Conservation (phyloP, 2,329 filamentous ascomycete species). For the Arthrobotrys conoides region DNA sequence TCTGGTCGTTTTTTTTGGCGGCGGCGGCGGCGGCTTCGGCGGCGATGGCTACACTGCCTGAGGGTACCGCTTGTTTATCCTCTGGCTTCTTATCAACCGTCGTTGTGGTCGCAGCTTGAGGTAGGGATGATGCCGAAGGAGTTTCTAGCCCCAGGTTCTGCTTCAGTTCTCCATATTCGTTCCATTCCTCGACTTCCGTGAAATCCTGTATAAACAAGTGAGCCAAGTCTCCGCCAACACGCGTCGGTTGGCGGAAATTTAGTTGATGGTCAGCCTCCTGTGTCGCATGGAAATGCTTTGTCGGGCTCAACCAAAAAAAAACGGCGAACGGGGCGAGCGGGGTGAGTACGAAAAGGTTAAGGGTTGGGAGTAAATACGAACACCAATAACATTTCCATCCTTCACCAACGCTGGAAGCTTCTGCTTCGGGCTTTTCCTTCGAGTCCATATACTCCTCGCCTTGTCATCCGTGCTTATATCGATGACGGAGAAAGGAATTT, state of each 20-base stretch:
- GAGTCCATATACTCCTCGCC: conserved; percentile 88
- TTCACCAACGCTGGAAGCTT: conserved; percentile 93
- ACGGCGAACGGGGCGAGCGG: background rate
- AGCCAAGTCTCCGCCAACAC: background rate
- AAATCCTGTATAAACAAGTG: conserved; percentile 76
- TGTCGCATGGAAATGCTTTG: background rate
- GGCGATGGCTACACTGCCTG: conserved; percentile 39
- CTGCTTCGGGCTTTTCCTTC: conserved; percentile 81
- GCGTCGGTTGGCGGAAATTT: conserved; percentile 3
- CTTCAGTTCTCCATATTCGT: conserved; percentile 96
- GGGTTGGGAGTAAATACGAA: conserved; percentile 70
- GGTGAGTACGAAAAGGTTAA: too few species aligned
- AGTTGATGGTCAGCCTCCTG: background rate
- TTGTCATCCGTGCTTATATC: conserved; percentile 92
- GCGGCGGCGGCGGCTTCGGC: conserved; percentile 34
- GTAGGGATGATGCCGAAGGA: conserved; percentile 71
- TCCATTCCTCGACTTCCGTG: conserved; percentile 97
- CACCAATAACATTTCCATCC: conserved; percentile 85
- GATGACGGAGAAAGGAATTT: conserved; percentile 90
- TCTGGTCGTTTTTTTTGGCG: conserved; percentile 39
- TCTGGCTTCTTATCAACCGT: conserved; percentile 58
- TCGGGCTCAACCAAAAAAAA: background rate
- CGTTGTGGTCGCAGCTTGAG: conserved; percentile 47
- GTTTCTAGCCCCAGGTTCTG: conserved; percentile 81
- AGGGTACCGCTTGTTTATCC: conserved; percentile 41